Evolutionary conservation across 2,329 filamentous ascomycete species (phyloP), one percentile per base, ranked within the genome.

Genomic region (Hymenoscyphus fraxineus): DNA sequence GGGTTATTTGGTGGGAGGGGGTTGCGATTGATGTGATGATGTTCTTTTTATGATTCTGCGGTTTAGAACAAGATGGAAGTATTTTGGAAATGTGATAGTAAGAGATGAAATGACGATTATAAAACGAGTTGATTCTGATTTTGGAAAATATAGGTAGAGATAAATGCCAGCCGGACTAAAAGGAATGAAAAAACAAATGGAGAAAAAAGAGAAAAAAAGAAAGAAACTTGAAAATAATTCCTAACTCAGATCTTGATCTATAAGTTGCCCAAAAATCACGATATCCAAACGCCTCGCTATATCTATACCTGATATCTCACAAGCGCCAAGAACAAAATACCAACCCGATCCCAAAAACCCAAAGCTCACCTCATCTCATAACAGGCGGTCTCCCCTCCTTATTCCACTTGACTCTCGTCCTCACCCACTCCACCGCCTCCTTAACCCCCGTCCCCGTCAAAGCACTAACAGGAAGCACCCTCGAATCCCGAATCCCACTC

Each of bases 401-500:
- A 76, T 98, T 98, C 92, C 95, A 98, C 77, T 92, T 93, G 35
- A 98, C 92, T 66, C 95, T 83, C 70, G 88, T 94, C 75, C 92
- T 88, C 65, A 99, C 82, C 95, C 95, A 99, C 74, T 98, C 95
- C n/a, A 99, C 90, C 0, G 95, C 94, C 80, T 98, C 95, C 73
- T 87, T 87, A 2, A 99, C 95, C 2, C 95, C 95, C 0, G 89
- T 89, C 3, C 87, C 91, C 6, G 89, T 94, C 74, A 99, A 79
- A n/a, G 95, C 95, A 76, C 91, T 96, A 67, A 97, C 88, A 6
- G 95, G 93, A 74, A 99, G 78, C 16, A 98, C 95, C 66, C 95
- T 84, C 74, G 91, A 96, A 79, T 99, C 95, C 68, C 94, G 85
- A 61, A 97, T 92, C 68, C 88, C 90, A 54, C 84, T 85, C 0